Base-by-base conservation (phyloP, 345 rosid genomes). In the Gossypium mustelinum region DNA sequence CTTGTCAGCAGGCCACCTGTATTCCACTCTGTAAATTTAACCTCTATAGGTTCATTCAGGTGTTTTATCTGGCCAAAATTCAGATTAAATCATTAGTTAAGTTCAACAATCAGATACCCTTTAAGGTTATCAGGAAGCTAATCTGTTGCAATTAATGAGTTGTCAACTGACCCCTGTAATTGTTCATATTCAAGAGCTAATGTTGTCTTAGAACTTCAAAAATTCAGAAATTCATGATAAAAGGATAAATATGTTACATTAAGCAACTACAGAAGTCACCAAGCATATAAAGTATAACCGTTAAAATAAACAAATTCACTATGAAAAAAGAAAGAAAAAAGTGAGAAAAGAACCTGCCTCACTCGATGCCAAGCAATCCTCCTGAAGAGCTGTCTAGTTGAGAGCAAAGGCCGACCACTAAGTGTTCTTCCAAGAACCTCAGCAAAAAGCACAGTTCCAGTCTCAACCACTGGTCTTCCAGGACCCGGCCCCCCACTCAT, bases 281-380 rank as follows among this genome's bases (percentile, higher is more conserved):
- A 3, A 50, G 14, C 47, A 56, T 25, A 50, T 51, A 61, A 63
- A 39, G 41, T 34, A 34, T 34, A 34, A 24, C 8, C 39, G 6
- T 17, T 22, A 5, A 66, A 41, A 50, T 18, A 2, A 41, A 47
- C 14, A 58, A 69, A 78, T 9, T 11, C 56, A 54, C 17, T 9
- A 29, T 41, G 61, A 10, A 57, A 22, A n/a, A 18, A 17, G 13
- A 44, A 75, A 62, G 17, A 12, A 74, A 73, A 62, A 74, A 81
- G 81, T 29, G 79, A 92, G 94, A 89, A 78, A 82, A 88, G 88
- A 87, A 94, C 97, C 97, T 92, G 98, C 98, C 97, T 94, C 91
- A 88, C 89, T 84, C 97, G 97, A 59, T 88, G 92, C 97, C 98
- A 94, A 67, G 98, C 89, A 55, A 88, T 80, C 78, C 85, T 84